These are phyloP conservation scores for Tetratostichococcus sp. DNA, from an alignment of 139 green algal genomes.

Conservation along the genomic window DNA sequence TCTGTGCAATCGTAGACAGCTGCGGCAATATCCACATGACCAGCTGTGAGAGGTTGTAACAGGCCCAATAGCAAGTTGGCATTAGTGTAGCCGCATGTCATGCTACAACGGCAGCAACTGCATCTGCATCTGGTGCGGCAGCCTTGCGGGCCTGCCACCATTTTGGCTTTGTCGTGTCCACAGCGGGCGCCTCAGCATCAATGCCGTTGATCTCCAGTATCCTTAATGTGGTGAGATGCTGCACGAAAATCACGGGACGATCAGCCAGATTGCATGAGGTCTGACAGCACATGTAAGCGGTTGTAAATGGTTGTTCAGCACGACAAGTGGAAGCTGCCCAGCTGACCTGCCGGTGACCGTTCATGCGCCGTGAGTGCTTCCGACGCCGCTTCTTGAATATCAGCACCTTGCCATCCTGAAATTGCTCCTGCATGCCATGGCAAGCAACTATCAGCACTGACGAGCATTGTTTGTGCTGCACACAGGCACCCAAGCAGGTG, in stretches of 20 bases:
- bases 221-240: slow-evolving; percentile 36
- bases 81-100: no score
- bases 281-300: no score
- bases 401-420: slow-evolving; percentile 73
- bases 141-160: background rate
- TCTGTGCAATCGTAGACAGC: no score
- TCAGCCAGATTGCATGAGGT: no score
- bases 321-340: no score
- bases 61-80: no score
- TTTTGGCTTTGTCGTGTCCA: background rate
- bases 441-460: background rate
- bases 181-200: background rate
- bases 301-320: no score
- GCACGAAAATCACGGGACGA: no score
- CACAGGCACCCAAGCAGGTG: no score
- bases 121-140: background rate
- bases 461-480: background rate
- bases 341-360: slow-evolving; percentile 59
- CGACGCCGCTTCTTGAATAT: slow-evolving; percentile 84
- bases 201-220: slow-evolving; percentile 21
- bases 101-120: background rate
- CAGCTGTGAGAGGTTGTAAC: no score
- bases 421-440: slow-evolving; percentile 50
- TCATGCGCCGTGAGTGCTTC: slow-evolving; percentile 72
- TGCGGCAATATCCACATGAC: no score